A percentile compares a stretch with the other conserved stretches of the same genome.
Evolutionary conservation across 2,329 filamentous ascomycete species (phyloP).

Genomic region (Fusarium lateritium): DNA sequence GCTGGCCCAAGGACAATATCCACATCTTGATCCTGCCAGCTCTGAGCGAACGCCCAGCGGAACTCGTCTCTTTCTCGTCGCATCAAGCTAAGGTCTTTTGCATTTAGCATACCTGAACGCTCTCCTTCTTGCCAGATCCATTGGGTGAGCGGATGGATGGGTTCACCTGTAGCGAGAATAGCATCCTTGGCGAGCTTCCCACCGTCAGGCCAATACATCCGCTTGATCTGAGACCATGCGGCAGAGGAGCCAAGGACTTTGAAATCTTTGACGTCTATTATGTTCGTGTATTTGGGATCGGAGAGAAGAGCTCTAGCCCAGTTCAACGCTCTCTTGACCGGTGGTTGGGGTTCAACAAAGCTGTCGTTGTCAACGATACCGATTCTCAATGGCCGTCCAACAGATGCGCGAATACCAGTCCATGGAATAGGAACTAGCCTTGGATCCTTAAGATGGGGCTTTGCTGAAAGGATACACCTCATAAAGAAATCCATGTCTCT

Average conservation of each 20-base stretch:
- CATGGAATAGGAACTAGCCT: slow-evolving; percentile 51
- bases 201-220: slow-evolving; percentile 1
- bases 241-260: not conserved
- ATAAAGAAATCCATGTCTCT: slow-evolving; percentile 6
- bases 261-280: not conserved
- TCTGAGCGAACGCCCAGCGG: not conserved
- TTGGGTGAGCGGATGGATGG: not conserved
- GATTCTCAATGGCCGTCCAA: slow-evolving; percentile 68
- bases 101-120: not conserved
- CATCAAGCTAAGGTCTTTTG: not conserved
- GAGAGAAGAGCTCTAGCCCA: slow-evolving; percentile 1
- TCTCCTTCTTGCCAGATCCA: slow-evolving; percentile 11
- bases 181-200: not conserved
- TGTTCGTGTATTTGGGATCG: not conserved
- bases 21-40: slow-evolving; percentile 4
- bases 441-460: not conserved
- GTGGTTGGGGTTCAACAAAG: slow-evolving; percentile 68
- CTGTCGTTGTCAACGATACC: slow-evolving; percentile 57
- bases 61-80: slow-evolving; percentile 6
- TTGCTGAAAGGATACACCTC: not conserved
- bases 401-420: slow-evolving; percentile 45
- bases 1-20: slow-evolving; percentile 20
- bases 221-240: slow-evolving; percentile 1
- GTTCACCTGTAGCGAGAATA: not conserved
- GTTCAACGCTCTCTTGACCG: slow-evolving; percentile 68